Evolutionary conservation across 305 asterid genomes (phyloP).

Genomic region (Solanum hybrid): DNA sequence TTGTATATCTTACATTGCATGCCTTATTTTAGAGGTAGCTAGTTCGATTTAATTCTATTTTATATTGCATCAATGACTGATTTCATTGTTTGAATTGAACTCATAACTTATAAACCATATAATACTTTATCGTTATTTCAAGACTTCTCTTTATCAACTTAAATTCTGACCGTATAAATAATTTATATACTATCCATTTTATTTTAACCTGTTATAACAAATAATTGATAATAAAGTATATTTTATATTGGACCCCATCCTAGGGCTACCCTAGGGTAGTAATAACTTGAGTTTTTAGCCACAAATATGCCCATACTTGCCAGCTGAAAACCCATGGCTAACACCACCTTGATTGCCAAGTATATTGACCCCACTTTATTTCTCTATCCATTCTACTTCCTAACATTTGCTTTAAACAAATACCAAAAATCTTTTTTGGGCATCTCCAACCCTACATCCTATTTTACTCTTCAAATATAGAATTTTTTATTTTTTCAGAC

Average conservation of each 20-base stretch:
- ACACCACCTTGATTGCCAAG: neutral
- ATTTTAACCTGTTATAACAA: neutral
- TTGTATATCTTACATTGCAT: neutral
- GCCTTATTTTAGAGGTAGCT: neutral
- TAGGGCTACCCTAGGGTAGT: neutral
- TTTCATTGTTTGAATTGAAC: neutral
- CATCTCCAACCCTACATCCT: too few relatives aligned
- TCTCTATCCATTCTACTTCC: neutral
- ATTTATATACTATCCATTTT: neutral
- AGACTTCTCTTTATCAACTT: neutral
- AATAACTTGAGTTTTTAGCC: neutral
- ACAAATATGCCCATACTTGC: constrained; percentile 1
- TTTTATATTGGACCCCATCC: neutral
- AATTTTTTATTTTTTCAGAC: too few relatives aligned
- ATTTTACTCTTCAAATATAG: too few relatives aligned
- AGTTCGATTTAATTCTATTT: neutral
- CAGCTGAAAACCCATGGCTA: constrained; percentile 3
- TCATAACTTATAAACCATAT: neutral
- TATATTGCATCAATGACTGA: neutral
- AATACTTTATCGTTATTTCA: neutral
- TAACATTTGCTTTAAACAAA: neutral
- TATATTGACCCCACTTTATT: neutral
- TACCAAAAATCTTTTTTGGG: neutral
- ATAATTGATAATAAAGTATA: neutral
- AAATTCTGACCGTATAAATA: neutral